Conservation (phyloP, 1,284 basidiomycete species). For the Naganishia sp. region DNA sequence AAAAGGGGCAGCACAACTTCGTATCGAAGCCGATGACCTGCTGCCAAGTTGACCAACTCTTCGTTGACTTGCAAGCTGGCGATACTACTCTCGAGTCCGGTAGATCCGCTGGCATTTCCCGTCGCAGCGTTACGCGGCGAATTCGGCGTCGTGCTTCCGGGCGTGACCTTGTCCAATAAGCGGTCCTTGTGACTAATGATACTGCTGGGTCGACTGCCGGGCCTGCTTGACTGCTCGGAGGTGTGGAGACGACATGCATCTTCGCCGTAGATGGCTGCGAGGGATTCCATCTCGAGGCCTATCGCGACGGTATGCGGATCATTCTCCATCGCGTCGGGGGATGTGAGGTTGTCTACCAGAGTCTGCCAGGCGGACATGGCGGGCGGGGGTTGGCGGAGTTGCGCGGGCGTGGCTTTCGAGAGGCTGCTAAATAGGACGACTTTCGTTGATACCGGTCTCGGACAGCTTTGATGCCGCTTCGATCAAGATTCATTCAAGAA, state of each 20-base stretch:
- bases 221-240: slow-evolving; percentile 12
- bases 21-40: slow-evolving; percentile 24
- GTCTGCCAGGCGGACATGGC: slow-evolving; percentile 23
- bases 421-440: too few relatives aligned
- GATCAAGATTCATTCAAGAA: too few relatives aligned
- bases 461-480: too few relatives aligned
- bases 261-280: slow-evolving; percentile 73
- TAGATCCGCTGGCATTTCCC: neutral
- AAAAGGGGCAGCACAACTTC: slow-evolving; percentile 28
- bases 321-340: slow-evolving; percentile 39
- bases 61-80: slow-evolving; percentile 25
- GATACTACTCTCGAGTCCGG: slow-evolving; percentile 15
- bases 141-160: slow-evolving; percentile 4
- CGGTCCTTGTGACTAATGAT: slow-evolving; percentile 2
- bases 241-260: slow-evolving; percentile 20
- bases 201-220: slow-evolving; percentile 4
- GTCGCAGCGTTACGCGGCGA: slow-evolving; percentile 1
- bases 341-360: slow-evolving; percentile 43
- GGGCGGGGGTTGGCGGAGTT: neutral
- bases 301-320: slow-evolving; percentile 42
- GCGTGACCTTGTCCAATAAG: neutral
- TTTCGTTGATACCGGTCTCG: too few relatives aligned
- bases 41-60: slow-evolving; percentile 18
- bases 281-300: slow-evolving; percentile 60
- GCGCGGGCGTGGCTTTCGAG: too few relatives aligned